Base-by-base conservation (phyloP, 2,329 filamentous ascomycete genomes). In the Diaporthe australafricana region DNA sequence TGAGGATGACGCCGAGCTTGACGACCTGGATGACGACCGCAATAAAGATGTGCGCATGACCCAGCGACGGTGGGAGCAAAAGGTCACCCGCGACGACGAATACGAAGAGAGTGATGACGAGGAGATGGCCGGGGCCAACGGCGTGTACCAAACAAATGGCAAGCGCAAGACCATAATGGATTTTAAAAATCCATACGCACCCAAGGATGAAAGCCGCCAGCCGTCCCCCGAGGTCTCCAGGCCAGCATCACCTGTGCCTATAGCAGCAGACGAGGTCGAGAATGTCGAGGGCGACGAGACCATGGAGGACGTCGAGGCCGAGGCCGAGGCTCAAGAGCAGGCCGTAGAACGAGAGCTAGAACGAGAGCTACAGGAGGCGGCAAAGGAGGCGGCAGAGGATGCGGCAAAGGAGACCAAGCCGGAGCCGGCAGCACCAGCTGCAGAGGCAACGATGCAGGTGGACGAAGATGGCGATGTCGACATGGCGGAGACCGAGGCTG, bases 71-170 rank as follows among this genome's bases (percentile, higher is more conserved):
- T 95, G 93, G 86, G 96, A 98, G 75, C 91, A 95, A 81, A 91
- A 89, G 62, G 88, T 94, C 32, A 89, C 91, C 68, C 90, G 93
- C 71, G 90, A 94, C 9, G 93, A 93, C 76, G 96, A 98, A 79
- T 90, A 95, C 53, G 93, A 95, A 72, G 93, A 96, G 53, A 97
- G 94, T 75, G 95, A 97, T 73, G 94, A 98, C 72, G 96, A 98
- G 77, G 94, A 97, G 14, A 90, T 94, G 81, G 89, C 89, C 52
- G 86, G 86, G 52, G 87, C 88, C 47, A 94, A 96, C 75, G 96
- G 95, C 20, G 88, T 95, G 50, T 91, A 89, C 66, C 78, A 77
- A 57, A 82, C 82, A 40, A 87, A 84, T 38, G 86, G 83, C 35
- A 84, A 82, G 70, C 85, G 85, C 75, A 86, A 86, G 22, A 84